A percentile compares a stretch with the other conserved stretches of the same genome.
Conservation (phyloP, 768 basidiomycete species). For the Lenzites betulinus region DNA sequence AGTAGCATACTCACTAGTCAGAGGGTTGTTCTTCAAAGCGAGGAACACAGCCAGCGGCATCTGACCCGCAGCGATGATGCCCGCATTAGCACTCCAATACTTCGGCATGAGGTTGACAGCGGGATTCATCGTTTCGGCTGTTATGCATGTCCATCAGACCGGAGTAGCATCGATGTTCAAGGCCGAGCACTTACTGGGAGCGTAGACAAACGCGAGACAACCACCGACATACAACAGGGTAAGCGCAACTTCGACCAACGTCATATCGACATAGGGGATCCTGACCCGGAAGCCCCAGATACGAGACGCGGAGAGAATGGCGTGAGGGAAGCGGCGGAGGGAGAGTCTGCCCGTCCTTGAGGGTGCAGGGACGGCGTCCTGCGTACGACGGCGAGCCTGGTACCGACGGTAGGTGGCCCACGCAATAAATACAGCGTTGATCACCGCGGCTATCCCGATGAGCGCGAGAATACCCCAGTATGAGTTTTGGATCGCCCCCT, state of each 20-base stretch:
- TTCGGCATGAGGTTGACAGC: slow-evolving; percentile 17
- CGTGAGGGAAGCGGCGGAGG: slow-evolving; percentile 27
- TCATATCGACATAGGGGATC: slow-evolving; percentile 28
- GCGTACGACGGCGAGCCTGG: neutral
- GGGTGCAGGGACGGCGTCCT: neutral
- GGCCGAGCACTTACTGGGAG: slow-evolving; percentile 28
- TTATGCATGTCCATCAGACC: neutral
- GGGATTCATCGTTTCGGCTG: slow-evolving; percentile 1
- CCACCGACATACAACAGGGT: slow-evolving; percentile 31
- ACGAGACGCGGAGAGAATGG: slow-evolving; percentile 29
- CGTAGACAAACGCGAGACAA: slow-evolving; percentile 33
- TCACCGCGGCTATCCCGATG: slow-evolving; percentile 19
- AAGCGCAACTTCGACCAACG: slow-evolving; percentile 31
- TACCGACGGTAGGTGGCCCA: slow-evolving; percentile 25
- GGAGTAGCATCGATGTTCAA: neutral
- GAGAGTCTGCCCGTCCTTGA: slow-evolving; percentile 12
- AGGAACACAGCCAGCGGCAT: slow-evolving; percentile 53
- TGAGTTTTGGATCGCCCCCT: neutral
- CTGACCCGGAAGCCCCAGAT: slow-evolving; percentile 33
- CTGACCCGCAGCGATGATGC: slow-evolving; percentile 46
- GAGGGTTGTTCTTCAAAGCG: slow-evolving; percentile 55
- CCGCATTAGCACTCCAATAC: slow-evolving; percentile 34
- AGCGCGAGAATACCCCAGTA: slow-evolving; percentile 11
- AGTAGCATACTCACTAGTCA: slow-evolving; percentile 38
- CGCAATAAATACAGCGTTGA: slow-evolving; percentile 21